A percentile compares a stretch with the other conserved stretches of the same genome.
Evolutionary conservation across 2,329 filamentous ascomycete species (phyloP).

Genomic region (Ophiosphaerella narmari): DNA sequence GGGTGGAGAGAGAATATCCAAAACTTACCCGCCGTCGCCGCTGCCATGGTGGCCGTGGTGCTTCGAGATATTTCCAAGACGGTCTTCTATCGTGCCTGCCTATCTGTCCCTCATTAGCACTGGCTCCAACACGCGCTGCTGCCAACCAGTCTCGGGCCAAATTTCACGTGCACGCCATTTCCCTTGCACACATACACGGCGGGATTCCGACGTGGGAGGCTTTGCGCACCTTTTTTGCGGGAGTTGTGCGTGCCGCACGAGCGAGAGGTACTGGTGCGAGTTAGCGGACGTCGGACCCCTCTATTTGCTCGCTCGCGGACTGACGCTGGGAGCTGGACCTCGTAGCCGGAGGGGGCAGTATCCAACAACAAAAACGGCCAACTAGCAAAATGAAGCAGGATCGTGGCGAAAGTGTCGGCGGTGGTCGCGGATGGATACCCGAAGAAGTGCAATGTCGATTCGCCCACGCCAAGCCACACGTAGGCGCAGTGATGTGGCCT

Average conservation of each 20-base stretch:
- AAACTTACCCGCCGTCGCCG: conserved; percentile 49
- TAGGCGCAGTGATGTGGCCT: conserved; percentile 42
- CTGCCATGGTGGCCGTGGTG: conserved; percentile 41
- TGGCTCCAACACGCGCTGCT: conserved; percentile 1
- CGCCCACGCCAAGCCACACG: conserved; percentile 43
- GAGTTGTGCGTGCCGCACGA: conserved; percentile 33
- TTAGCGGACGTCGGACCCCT: conserved; percentile 42
- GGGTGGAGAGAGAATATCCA: conserved; percentile 20
- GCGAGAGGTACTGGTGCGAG: conserved; percentile 33
- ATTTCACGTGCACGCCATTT: not conserved
- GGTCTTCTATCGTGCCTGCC: conserved; percentile 16
- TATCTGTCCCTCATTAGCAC: conserved; percentile 24
- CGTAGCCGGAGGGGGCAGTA: conserved; percentile 8
- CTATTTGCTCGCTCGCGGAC: conserved; percentile 29
- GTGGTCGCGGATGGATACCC: conserved; percentile 26
- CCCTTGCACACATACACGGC: not conserved
- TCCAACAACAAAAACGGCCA: conserved; percentile 14
- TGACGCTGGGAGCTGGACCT: conserved; percentile 24
- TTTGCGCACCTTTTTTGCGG: conserved; percentile 39
- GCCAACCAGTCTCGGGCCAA: not conserved
- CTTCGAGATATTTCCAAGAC: conserved; percentile 1
- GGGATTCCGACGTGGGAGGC: conserved; percentile 15
- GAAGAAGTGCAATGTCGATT: conserved; percentile 40
- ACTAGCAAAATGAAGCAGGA: conserved; percentile 4
- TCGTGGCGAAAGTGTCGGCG: conserved; percentile 15